Percentiles rank a stretch among this genome's conserved stretches.
These are phyloP conservation scores for Silene coronaria DNA, from an alignment of 179 eudicot genomes.

Conservation along the genomic window DNA sequence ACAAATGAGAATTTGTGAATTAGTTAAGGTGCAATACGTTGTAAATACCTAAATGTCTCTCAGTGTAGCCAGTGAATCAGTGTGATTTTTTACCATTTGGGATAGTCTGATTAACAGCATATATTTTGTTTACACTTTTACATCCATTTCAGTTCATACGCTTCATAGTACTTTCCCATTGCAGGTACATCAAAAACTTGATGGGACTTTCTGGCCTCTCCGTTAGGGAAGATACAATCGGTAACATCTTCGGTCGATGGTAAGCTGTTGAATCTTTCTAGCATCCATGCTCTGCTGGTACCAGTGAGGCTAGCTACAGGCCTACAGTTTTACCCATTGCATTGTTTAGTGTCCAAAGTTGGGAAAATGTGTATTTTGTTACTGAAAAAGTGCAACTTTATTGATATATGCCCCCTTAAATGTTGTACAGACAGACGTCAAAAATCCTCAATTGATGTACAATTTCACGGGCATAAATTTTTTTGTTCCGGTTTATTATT, in stretches of 20 bases:
- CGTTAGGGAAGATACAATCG: slow-evolving; percentile 88
- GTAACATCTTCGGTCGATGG: slow-evolving; percentile 97
- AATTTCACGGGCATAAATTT: too few relatives aligned
- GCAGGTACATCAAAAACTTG: slow-evolving; percentile 71
- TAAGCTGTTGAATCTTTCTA: slow-evolving; percentile 33
- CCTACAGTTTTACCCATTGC: background rate
- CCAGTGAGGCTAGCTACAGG: background rate
- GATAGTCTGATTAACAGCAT: background rate
- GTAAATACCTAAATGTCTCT: background rate
- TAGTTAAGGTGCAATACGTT: too few relatives aligned
- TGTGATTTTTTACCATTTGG: background rate
- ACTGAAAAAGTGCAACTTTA: background rate
- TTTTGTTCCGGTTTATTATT: too few relatives aligned
- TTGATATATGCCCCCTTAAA: too few relatives aligned
- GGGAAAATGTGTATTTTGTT: background rate
- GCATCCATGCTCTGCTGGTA: background rate
- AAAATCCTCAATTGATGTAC: too few relatives aligned
- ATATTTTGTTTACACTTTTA: background rate
- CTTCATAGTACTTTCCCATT: slow-evolving; percentile 14
- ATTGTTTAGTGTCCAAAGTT: too few relatives aligned
- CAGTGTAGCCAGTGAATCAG: background rate
- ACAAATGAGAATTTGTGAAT: too few relatives aligned
- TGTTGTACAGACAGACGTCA: too few relatives aligned
- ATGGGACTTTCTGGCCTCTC: slow-evolving; percentile 88
- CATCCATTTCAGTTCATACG: background rate